Base-by-base conservation (phyloP, 805 yeast genomes). In the Candida nanaspora region DNA sequence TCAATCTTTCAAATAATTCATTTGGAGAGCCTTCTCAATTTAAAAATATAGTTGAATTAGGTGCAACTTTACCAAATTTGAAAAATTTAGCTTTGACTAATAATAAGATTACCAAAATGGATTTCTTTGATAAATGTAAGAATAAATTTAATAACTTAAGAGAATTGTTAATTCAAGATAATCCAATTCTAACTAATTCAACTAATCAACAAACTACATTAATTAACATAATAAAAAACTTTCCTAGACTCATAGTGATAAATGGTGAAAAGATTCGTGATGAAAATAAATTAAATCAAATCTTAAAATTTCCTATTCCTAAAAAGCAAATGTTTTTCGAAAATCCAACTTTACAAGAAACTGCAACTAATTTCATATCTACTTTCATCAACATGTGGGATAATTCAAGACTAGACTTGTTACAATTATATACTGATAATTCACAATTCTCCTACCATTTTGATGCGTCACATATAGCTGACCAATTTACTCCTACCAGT, bases 381-480 rank as follows among this genome's bases (percentile, higher is more conserved):
- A 82, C 85, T 48, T 93, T 75, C 60, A 66, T 85, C 43, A 78
- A 79, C 40, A 64, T 82, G 37, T 93, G 95, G 95, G 98, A 93
- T 63, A 52, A 72, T 6, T 79, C 85, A 54, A 68, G 98, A 44
- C 53, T 69, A 9, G 89, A 82, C 42, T 66, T 93, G 37, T 57
- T 82, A 59, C 71, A 74, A 33, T 66, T 93, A 25, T 93, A 93
- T 57, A 86, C 93, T 39, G 74, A 76, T 37, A 83, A 82, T 52
- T 86, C 97, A 0, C 86, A 83, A 55, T 91, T 93, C 52, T 88
- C 97, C 0, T 57, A 83, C 41, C 82, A 85, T 45, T 78, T 82
- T 19, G 94, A 87, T 61, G 67, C 86, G 1, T 65, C 80, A 0
- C 82, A 82, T 35, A 49, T 61, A 20, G 50, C 55, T 0, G 61